Conservation (phyloP, 768 basidiomycete genomes). For the Collybia nuda region DNA sequence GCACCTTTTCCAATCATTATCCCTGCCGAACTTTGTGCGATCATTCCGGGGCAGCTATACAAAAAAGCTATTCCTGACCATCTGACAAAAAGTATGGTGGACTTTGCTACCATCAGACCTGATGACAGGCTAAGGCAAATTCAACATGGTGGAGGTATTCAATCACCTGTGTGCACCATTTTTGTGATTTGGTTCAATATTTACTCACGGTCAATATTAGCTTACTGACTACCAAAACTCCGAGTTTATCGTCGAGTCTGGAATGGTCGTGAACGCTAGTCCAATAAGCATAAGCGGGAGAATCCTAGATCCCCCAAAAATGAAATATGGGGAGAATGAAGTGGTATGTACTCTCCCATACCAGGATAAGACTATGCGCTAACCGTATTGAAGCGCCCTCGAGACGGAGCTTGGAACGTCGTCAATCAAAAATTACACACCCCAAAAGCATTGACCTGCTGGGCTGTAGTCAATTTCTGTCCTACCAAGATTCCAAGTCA, state of each 20-base stretch:
- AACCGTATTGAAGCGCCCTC: conserved; percentile 24
- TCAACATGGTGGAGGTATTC: conserved; percentile 18
- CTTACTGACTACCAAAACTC: conserved; percentile 18
- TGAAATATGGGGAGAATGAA: too few species aligned
- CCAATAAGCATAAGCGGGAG: too few species aligned
- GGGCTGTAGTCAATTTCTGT: conserved; percentile 12
- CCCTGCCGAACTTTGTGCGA: conserved; percentile 47
- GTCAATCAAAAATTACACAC: conserved; percentile 14
- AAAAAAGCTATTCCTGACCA: conserved; percentile 41
- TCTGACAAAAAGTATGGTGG: conserved; percentile 36
- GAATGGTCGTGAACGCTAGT: too few species aligned
- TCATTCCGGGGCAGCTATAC: conserved; percentile 50
- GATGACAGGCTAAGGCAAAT: conserved; percentile 39
- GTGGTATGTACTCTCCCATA: too few species aligned
- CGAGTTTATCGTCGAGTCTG: conserved; percentile 36
- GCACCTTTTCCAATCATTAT: conserved; percentile 31
- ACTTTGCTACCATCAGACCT: conserved; percentile 50
- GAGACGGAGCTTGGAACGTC: conserved; percentile 27
- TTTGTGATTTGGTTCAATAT: neutral
- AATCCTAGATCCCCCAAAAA: too few species aligned
- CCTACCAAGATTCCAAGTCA: too few species aligned
- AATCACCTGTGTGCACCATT: conserved; percentile 7
- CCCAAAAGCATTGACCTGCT: conserved; percentile 13
- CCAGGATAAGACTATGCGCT: conserved; percentile 20
- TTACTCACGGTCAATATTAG: conserved; percentile 6